Base-by-base conservation (phyloP, 805 yeast genomes). In the Starmerella ratchasimensis region DNA sequence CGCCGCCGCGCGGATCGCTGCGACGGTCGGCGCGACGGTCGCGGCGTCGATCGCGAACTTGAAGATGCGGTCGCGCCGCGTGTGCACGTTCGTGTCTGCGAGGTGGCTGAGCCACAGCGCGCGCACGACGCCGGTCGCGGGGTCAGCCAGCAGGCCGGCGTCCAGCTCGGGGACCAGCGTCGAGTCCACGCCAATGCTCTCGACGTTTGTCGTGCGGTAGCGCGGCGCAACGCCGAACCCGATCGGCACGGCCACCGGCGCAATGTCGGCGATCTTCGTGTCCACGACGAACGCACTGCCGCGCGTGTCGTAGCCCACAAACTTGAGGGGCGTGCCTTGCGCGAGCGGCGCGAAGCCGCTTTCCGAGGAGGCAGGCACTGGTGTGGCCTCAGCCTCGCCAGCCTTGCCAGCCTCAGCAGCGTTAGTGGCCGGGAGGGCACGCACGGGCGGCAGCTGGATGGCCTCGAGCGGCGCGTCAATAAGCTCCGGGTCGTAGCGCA, bases 21-120 rank as follows among this genome's bases (percentile, higher is more conserved):
- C 65, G 23, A 84, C 64, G 5, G 80, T 76, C 38, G 65, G 60
- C 38, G 61, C 52, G 20, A 83, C 64, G 39, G 79, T 80, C 5
- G 76, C 68, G 11, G 78, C 75, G 55, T 81, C 93, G 34, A 84
- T 55, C 14, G 93, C 94, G 67, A 80, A 74, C 39, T 74, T 63
- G 56, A 75, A 77, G 43, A 72, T 65, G 19, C 73, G 68, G 46
- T 80, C 90, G 13, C 69, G 64, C 11, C 61, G 58, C 31, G 74
- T 74, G 35, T 72, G 73, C 6, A 46, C 40, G 31, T 69, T 67
- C 34, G 74, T 69, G 47, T 81, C 94, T 14, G 93, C 94, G 36
- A 83, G 23, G 55, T 72, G 83, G 1, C 88, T 69, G 44, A 84
- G 57, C 95, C 95, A 86, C 39, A 86, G 61, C 0, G 90, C 93